Percentiles rank a stretch among this genome's conserved stretches.
phyloP scores from a whole-genome alignment of 2,329 filamentous ascomycete genomes.

The Neopestalotiopsis rosae region DNA sequence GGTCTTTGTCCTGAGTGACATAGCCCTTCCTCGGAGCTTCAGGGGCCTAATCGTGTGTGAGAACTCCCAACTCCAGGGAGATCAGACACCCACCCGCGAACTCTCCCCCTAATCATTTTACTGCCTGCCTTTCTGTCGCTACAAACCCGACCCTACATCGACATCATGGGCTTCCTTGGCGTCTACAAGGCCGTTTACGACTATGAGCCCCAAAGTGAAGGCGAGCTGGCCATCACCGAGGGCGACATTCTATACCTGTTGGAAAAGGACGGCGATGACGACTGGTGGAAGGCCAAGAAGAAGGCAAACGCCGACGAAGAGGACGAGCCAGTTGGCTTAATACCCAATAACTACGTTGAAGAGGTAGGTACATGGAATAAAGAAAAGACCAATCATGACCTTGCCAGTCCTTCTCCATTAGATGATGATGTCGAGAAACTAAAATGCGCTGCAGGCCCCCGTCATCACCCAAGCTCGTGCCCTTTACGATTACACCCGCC shows the following conservation, averaged over 20 bases:
- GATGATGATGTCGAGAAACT: neutral
- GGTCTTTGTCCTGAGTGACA: neutral
- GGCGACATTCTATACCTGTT: conserved; percentile 89
- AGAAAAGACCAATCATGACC: neutral
- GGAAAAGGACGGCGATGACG: conserved; percentile 77
- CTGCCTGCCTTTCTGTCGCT: neutral
- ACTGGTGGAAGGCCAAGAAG: conserved; percentile 98
- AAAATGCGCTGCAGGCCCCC: conserved; percentile 56
- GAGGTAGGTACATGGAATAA: conserved; percentile 61
- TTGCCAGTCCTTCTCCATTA: neutral
- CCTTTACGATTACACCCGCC: conserved; percentile 97
- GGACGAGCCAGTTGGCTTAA: conserved; percentile 86
- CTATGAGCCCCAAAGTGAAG: conserved; percentile 84
- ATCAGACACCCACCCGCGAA: neutral
- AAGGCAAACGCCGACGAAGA: conserved; percentile 83
- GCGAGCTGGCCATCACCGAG: conserved; percentile 83
- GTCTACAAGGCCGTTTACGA: conserved; percentile 92
- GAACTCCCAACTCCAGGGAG: neutral
- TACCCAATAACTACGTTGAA: conserved; percentile 95
- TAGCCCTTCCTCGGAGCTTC: neutral
- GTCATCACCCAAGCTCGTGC: conserved; percentile 77
- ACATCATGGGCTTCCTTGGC: conserved; percentile 85
- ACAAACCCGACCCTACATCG: neutral
- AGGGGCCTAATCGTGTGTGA: neutral
- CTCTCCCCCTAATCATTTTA: neutral